Base-by-base conservation (phyloP, 768 basidiomycete species). In the Lentinula boryana region DNA sequence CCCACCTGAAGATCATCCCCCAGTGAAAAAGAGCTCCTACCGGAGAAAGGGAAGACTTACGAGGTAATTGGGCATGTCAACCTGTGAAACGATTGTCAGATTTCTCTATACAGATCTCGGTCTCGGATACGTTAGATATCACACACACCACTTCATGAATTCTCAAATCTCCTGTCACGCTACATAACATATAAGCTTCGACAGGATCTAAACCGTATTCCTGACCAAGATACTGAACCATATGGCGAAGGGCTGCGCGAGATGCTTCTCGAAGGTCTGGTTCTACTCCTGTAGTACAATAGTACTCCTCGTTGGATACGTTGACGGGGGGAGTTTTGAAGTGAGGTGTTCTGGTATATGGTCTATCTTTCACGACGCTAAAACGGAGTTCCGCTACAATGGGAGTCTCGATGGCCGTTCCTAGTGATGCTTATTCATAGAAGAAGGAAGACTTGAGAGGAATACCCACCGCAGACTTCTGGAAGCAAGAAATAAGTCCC, bases 11-110 rank as follows among this genome's bases (percentile, higher is more conserved):
- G 4, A 23, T 38, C 13, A 8, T 38, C 13, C 36, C 7, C 4
- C 48, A n/a, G 55, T 3, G 54, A 36, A 10, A 3, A 13, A 7
- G 36, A 35, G 10, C 10, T 55, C 12, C 38, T 15, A 3, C 21
- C 3, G 35, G 15, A 41, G 46, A 46, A 9, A 60, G 27, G 3
- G 46, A 31, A 1, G 41, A 50, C 80, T 60, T 68, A 85, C 84
- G 40, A 85, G 77, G 63, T 83, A 86, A 62, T 85, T 85, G 10
- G 84, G 84, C 84, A 85, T 85, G 63, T 85, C 84, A 40, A 85
- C 82, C 84, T 84, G 32, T 18, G 54, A 56, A 15, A 31, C 31
- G 12, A 51, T 8, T 32, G 50, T 51, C 15, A 51, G 50, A 51
- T 48, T 43, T n/a, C n/a, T 18, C 21, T 8, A 48, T 48, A 23